Conservation (phyloP, 768 basidiomycete genomes). For the Steccherinum ochraceum region DNA sequence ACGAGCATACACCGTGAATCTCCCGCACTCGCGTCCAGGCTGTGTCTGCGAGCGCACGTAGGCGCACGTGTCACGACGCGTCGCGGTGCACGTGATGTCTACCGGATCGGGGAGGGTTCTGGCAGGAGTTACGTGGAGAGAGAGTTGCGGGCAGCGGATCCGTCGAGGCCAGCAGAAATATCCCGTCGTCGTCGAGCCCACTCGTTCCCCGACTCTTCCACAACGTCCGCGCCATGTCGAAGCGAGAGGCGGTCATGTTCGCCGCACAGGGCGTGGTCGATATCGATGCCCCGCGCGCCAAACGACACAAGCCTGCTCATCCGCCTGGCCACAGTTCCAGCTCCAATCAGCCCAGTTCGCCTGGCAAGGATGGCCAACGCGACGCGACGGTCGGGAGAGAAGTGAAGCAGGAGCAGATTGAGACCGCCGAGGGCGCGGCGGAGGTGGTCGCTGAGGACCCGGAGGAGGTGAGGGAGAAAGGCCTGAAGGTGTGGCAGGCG, state of each 20-base stretch:
- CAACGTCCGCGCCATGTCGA: constrained; percentile 33
- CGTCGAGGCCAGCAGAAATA: too few species aligned
- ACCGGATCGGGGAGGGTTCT: too few species aligned
- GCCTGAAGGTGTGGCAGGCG: constrained; percentile 66
- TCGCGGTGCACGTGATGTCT: too few species aligned
- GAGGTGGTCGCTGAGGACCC: constrained; percentile 21
- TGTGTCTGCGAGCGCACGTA: too few species aligned
- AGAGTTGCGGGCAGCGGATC: too few species aligned
- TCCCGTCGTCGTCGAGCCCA: too few species aligned
- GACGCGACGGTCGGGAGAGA: constrained; percentile 34
- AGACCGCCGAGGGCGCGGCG: constrained; percentile 19
- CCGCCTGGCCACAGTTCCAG: not conserved
- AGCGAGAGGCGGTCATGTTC: constrained; percentile 42
- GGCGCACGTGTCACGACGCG: too few species aligned
- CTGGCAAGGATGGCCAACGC: constrained; percentile 23
- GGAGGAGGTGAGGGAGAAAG: constrained; percentile 53
- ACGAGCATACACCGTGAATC: not conserved
- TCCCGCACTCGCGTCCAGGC: too few species aligned
- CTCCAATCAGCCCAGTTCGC: constrained; percentile 1
- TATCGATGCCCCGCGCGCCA: constrained; percentile 41
- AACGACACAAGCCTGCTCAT: constrained; percentile 37
- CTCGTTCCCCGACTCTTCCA: too few species aligned
- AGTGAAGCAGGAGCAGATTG: constrained; percentile 26
- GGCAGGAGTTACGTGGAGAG: too few species aligned
- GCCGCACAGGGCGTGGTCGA: constrained; percentile 29